Conservation (phyloP, 2,329 filamentous ascomycete species). For the Arthrobotrys sinensis region DNA sequence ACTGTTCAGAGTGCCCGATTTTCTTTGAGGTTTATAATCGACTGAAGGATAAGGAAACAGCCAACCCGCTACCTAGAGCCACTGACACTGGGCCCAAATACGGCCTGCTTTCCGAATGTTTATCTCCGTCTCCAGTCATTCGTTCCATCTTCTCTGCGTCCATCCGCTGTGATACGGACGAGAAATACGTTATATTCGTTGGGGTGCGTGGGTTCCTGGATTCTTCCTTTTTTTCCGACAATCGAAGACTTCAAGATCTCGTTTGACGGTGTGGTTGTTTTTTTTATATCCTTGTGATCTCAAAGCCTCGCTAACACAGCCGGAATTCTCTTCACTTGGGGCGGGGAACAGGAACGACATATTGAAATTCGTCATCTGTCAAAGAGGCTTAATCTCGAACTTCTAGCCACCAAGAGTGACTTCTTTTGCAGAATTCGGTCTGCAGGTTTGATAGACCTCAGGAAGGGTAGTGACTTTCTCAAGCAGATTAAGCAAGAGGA, state of each 20-base stretch:
- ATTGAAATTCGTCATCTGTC: conserved; percentile 85
- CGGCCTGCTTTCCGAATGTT: conserved; percentile 56
- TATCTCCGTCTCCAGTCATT: conserved; percentile 55
- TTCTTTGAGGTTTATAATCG: conserved; percentile 55
- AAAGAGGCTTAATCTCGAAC: conserved; percentile 78
- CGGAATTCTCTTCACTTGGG: conserved; percentile 1
- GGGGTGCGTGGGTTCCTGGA: conserved; percentile 74
- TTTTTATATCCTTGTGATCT: conserved; percentile 48
- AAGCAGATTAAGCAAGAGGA: conserved; percentile 66
- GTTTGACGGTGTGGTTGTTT: conserved; percentile 25
- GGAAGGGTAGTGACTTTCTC: conserved; percentile 28
- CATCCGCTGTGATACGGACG: conserved; percentile 54
- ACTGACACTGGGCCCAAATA: conserved; percentile 54
- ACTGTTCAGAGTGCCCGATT: conserved; percentile 49
- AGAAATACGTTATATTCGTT: conserved; percentile 75
- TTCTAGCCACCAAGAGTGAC: conserved; percentile 83
- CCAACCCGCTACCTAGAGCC: conserved; percentile 41
- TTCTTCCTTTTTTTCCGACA: conserved; percentile 16
- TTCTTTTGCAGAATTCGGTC: conserved; percentile 85
- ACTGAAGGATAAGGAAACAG: conserved; percentile 57
- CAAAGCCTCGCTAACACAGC: conserved; percentile 38
- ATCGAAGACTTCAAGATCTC: conserved; percentile 5
- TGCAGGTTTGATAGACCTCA: conserved; percentile 80
- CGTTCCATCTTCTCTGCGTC: conserved; percentile 48
- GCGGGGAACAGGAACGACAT: conserved; percentile 76